phyloP scores from a whole-genome alignment of 305 asterid genomes.

The Petunia hybrid region DNA sequence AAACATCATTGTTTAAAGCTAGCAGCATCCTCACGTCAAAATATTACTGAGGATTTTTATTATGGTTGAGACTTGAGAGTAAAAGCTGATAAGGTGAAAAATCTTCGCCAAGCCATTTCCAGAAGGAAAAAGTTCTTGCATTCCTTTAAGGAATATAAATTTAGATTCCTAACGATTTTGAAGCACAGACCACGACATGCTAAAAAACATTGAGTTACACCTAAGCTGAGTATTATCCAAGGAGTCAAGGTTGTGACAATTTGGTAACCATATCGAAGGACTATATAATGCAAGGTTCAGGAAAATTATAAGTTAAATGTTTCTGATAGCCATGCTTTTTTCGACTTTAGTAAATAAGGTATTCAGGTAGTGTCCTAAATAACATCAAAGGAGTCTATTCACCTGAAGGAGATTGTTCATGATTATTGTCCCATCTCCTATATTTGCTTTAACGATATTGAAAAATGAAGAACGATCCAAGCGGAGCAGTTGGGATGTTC shows the following conservation, averaged over 20 bases:
- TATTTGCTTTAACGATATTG: constrained; percentile 75
- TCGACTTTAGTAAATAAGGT: neutral
- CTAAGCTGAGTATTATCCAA: constrained; percentile 4
- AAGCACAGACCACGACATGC: neutral
- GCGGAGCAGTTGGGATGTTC: constrained; percentile 76
- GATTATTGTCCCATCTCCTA: constrained; percentile 81
- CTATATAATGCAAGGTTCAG: neutral
- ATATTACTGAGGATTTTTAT: neutral
- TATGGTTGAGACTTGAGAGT: neutral
- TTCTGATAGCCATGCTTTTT: neutral
- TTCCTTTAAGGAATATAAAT: neutral
- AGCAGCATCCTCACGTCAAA: constrained; percentile 18
- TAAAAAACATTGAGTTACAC: neutral
- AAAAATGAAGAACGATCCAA: constrained; percentile 70
- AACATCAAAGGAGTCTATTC: neutral
- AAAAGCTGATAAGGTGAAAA: constrained; percentile 19
- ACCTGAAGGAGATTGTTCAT: constrained; percentile 89
- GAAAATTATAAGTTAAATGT: constrained; percentile 3
- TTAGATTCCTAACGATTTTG: neutral
- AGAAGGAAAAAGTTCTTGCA: neutral
- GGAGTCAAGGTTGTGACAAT: neutral
- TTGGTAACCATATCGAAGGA: constrained; percentile 7
- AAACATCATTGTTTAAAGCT: neutral
- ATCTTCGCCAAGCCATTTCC: neutral
- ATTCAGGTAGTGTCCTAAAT: constrained; percentile 22